A percentile compares a stretch with the other conserved stretches of the same genome.
These are phyloP conservation scores for Diutina siamensis DNA, from an alignment of 1,139 yeast genomes.

Conservation along the genomic window DNA sequence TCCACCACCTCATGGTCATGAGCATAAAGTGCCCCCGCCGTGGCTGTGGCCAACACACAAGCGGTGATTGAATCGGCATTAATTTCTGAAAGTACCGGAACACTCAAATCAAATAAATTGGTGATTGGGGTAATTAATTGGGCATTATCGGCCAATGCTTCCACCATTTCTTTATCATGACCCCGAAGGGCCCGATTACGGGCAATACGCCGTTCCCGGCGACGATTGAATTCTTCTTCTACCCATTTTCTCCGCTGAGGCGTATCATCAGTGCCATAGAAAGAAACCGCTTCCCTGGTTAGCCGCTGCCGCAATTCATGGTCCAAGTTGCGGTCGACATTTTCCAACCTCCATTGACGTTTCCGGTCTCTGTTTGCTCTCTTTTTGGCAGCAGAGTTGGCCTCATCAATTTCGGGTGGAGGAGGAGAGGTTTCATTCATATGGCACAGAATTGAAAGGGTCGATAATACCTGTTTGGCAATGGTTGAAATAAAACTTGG, in stretches of 20 bases:
- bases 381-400: neutral
- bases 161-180: slow-evolving; percentile 2
- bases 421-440: neutral
- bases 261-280: slow-evolving; percentile 54
- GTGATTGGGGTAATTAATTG: neutral
- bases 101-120: neutral
- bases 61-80: neutral
- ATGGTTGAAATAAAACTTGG: slow-evolving; percentile 2
- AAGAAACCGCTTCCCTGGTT: slow-evolving; percentile 51
- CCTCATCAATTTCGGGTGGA: neutral
- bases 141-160: neutral
- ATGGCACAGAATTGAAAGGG: neutral
- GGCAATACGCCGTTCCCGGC: slow-evolving; percentile 42
- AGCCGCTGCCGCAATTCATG: slow-evolving; percentile 76
- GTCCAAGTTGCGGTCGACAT: slow-evolving; percentile 73
- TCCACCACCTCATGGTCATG: slow-evolving; percentile 4
- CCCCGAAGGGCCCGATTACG: neutral
- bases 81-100: neutral
- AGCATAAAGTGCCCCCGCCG: slow-evolving; percentile 1
- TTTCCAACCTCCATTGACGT: slow-evolving; percentile 82
- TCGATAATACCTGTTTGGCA: neutral
- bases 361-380: slow-evolving; percentile 73
- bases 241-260: slow-evolving; percentile 59
- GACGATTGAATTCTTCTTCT: slow-evolving; percentile 54
- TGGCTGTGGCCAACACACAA: neutral